phyloP scores from a whole-genome alignment of 1,284 basidiomycete species.

The Tausonia pullulans region DNA sequence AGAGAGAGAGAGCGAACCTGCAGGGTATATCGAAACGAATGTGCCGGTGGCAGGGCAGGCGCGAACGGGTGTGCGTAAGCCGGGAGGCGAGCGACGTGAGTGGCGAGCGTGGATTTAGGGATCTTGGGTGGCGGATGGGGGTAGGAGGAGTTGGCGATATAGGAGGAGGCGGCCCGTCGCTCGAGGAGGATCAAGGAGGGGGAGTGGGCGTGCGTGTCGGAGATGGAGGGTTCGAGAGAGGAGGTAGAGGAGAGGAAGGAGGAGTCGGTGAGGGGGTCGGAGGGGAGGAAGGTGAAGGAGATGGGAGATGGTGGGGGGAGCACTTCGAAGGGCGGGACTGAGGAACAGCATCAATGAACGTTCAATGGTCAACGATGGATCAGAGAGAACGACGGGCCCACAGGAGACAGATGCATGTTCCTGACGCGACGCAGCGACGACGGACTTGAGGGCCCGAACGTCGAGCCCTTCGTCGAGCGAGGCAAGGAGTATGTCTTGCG shows the following conservation, averaged over 20 bases:
- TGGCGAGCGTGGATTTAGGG: neutral
- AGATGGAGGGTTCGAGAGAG: neutral
- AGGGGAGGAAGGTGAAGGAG: neutral
- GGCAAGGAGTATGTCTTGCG: neutral
- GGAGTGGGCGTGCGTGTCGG: neutral
- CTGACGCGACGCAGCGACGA: too few species aligned
- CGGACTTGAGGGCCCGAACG: neutral
- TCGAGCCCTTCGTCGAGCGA: constrained; percentile 2
- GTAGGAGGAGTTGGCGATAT: neutral
- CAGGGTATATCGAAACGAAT: neutral
- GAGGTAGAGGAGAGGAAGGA: neutral
- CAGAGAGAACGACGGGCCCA: too few species aligned
- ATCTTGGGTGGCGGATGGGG: neutral
- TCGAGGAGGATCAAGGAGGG: neutral
- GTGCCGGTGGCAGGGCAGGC: neutral
- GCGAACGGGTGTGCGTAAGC: neutral
- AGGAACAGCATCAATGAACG: neutral
- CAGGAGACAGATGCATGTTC: too few species aligned
- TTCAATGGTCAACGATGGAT: too few species aligned
- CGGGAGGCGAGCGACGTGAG: neutral
- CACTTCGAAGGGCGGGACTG: neutral
- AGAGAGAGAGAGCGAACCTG: neutral
- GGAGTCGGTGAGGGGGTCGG: too few species aligned
- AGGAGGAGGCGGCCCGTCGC: neutral
- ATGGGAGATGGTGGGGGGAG: too few species aligned